These are phyloP conservation scores for Raffaelea deltoideospora DNA, from an alignment of 2,329 filamentous ascomycete genomes.

Conservation along the genomic window DNA sequence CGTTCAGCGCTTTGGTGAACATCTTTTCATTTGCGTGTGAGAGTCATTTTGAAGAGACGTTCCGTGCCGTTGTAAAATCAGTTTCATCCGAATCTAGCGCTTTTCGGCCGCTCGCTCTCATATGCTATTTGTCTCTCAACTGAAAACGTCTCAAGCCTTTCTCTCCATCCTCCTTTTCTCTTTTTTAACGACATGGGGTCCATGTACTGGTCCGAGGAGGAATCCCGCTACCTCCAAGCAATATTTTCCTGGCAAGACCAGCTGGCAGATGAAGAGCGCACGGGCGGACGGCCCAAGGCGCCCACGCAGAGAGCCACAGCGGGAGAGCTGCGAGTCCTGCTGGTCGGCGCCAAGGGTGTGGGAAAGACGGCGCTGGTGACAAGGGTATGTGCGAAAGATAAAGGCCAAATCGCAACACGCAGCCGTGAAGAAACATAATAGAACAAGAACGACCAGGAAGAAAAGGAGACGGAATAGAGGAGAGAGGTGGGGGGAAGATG, in stretches of 20 bases:
- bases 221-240: slow-evolving; percentile 23
- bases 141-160: too few species aligned
- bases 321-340: slow-evolving; percentile 22
- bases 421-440: too few species aligned
- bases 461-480: too few species aligned
- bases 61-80: not conserved
- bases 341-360: slow-evolving; percentile 22
- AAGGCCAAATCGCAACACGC: too few species aligned
- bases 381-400: slow-evolving; percentile 18
- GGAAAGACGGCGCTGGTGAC: slow-evolving; percentile 27
- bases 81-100: not conserved
- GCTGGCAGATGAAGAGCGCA: slow-evolving; percentile 10
- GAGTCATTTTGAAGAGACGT: not conserved
- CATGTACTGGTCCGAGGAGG: slow-evolving; percentile 23
- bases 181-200: slow-evolving; percentile 11
- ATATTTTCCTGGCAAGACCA: slow-evolving; percentile 23
- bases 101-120: not conserved
- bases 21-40: too few species aligned
- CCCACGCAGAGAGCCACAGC: slow-evolving; percentile 10
- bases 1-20: too few species aligned
- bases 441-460: too few species aligned
- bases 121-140: not conserved
- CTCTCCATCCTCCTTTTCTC: too few species aligned
- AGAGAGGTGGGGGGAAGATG: too few species aligned
- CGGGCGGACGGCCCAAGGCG: slow-evolving; percentile 1